These are phyloP conservation scores for Telopea speciosissima DNA, from an alignment of 177 flowering plant genomes.

Conservation along the genomic window DNA sequence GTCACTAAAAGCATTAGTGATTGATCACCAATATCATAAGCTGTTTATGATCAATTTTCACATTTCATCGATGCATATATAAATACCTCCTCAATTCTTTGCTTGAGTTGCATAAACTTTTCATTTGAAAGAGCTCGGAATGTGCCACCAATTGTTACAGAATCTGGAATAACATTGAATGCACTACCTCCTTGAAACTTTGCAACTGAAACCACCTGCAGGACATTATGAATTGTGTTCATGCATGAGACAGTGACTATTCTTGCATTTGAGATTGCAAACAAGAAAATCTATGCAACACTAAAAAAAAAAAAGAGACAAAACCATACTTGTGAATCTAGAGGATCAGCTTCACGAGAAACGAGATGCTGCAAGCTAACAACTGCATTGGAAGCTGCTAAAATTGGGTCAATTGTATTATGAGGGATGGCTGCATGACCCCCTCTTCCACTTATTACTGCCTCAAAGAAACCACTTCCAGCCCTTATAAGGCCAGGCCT, in stretches of 20 bases:
- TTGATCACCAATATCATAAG: no score
- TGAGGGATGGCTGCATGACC: constrained; percentile 53
- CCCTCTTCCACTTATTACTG: constrained; percentile 35
- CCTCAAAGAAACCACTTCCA: constrained; percentile 30
- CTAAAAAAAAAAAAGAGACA: constrained; percentile 1
- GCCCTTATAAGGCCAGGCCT: constrained; percentile 40
- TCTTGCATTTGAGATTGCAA: not conserved
- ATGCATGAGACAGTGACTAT: no score
- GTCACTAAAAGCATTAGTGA: no score
- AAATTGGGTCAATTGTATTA: constrained; percentile 35
- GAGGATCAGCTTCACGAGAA: constrained; percentile 47
- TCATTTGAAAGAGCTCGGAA: constrained; percentile 51
- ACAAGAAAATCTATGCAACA: not conserved
- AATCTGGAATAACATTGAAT: constrained; percentile 69
- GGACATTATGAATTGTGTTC: no score
- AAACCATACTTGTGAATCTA: constrained; percentile 24
- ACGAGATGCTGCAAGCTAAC: constrained; percentile 43
- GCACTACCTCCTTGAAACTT: constrained; percentile 69
- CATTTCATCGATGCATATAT: no score
- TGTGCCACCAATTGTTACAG: constrained; percentile 68
- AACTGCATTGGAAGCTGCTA: constrained; percentile 35
- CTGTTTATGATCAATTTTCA: no score
- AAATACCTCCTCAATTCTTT: constrained; percentile 54
- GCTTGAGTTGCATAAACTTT: constrained; percentile 39
- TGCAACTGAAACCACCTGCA: constrained; percentile 40